Conservation (phyloP, 192 early-diverging fungal genomes). For the Dissophora ornata region DNA sequence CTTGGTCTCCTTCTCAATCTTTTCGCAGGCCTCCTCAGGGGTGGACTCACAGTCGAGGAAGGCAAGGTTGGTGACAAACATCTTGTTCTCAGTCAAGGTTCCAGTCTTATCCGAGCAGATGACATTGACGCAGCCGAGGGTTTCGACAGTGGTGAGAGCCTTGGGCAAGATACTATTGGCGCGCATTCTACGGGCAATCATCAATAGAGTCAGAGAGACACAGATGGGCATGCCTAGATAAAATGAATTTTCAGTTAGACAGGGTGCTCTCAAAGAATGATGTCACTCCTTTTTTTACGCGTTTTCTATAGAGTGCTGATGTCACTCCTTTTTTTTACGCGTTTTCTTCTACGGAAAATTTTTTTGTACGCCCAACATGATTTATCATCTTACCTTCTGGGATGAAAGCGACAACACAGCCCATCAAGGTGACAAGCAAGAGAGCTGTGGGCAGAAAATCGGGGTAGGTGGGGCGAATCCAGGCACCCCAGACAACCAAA, state of each 20-base stretch:
- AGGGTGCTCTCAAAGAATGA: no score
- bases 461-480: constrained; percentile 67
- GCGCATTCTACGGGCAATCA: constrained; percentile 83
- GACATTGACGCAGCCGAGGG: constrained; percentile 79
- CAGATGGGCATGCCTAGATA: constrained; percentile 81
- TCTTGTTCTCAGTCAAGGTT: constrained; percentile 84
- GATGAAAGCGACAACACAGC: constrained; percentile 80
- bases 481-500: constrained; percentile 64
- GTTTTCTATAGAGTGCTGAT: constrained; percentile 2
- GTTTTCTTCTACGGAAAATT: background rate
- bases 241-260: background rate
- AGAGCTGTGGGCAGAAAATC: constrained; percentile 61
- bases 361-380: background rate
- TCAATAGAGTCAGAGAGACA: constrained; percentile 78
- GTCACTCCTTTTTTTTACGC: background rate
- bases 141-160: constrained; percentile 88
- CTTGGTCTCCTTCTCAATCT: constrained; percentile 27
- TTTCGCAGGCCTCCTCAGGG: constrained; percentile 37
- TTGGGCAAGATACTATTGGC: constrained; percentile 79
- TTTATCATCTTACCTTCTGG: constrained; percentile 62
- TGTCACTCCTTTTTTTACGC: constrained; percentile 36
- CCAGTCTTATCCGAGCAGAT: constrained; percentile 91
- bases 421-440: constrained; percentile 64
- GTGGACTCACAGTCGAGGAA: constrained; percentile 57
- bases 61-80: constrained; percentile 67